Evolutionary conservation across 805 yeast genomes (phyloP).

Genomic region (Huiozyma naganishii): DNA sequence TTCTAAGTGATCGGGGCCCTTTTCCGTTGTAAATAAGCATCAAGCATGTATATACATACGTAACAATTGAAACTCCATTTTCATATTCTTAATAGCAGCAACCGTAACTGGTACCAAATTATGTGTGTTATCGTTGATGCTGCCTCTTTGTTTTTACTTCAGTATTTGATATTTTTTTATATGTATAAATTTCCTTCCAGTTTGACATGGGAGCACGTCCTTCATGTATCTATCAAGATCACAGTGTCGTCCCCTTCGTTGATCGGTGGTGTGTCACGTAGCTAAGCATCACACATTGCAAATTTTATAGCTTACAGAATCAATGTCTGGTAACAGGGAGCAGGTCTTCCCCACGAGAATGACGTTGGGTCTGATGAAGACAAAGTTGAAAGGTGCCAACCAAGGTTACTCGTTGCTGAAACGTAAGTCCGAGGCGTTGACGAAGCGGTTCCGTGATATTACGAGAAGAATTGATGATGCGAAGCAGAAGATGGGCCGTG

Average conservation of each 20-base stretch:
- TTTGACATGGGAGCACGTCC: too few relatives aligned
- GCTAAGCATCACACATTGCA: too few relatives aligned
- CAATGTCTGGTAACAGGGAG: conserved; percentile 46
- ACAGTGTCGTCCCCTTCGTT: too few relatives aligned
- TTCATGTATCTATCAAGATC: too few relatives aligned
- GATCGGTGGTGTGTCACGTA: too few relatives aligned
- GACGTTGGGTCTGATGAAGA: conserved; percentile 92
- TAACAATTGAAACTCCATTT: background rate
- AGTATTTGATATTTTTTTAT: too few relatives aligned
- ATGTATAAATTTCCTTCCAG: too few relatives aligned
- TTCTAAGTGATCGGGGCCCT: background rate
- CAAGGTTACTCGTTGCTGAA: conserved; percentile 90
- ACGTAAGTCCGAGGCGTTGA: conserved; percentile 93
- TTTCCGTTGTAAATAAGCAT: background rate
- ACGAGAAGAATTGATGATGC: conserved; percentile 90
- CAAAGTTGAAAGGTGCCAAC: conserved; percentile 92
- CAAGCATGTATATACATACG: background rate
- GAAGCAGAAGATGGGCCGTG: conserved; percentile 94
- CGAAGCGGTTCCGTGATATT: conserved; percentile 92
- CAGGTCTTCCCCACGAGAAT: conserved; percentile 96
- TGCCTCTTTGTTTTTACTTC: too few relatives aligned
- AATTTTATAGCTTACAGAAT: too few relatives aligned
- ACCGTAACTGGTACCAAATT: too few relatives aligned
- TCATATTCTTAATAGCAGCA: background rate
- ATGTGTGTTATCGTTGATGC: too few relatives aligned